A percentile compares a stretch with the other conserved stretches of the same genome.
Conservation (phyloP, 495 filamentous ascomycete species). For the Xanthoparmelia taractica region DNA sequence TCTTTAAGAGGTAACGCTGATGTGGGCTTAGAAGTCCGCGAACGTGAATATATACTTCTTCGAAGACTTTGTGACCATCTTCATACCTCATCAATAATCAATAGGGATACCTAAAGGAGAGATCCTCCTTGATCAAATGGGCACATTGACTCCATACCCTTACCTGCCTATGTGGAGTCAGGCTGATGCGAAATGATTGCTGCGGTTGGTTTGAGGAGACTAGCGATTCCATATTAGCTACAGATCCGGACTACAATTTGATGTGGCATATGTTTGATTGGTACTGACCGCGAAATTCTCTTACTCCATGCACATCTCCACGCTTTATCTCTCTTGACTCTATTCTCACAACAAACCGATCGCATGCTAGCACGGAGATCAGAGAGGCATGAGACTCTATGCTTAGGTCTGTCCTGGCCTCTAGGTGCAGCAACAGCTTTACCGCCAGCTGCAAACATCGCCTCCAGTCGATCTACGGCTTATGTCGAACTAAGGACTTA, state of each 20-base stretch:
- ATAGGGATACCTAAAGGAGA: background rate
- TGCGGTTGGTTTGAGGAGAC: background rate
- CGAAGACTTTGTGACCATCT: background rate
- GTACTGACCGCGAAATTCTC: background rate
- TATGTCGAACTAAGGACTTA: no score
- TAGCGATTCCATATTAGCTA: no score
- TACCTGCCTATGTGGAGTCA: background rate
- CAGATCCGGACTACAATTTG: no score
- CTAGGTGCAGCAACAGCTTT: no score
- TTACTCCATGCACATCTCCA: background rate
- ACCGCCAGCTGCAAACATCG: no score
- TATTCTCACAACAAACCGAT: background rate
- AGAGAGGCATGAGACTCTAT: no score
- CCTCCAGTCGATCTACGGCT: no score
- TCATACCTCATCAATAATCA: background rate
- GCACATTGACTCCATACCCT: background rate
- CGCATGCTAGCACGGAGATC: no score
- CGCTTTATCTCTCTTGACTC: background rate
- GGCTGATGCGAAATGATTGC: background rate
- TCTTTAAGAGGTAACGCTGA: background rate
- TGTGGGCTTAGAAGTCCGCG: slow-evolving; percentile 3
- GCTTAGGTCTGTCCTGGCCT: no score
- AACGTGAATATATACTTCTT: slow-evolving; percentile 1
- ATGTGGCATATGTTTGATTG: no score
- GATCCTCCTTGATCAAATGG: background rate